Percentiles rank a stretch among this genome's conserved stretches.
Evolutionary conservation across 495 filamentous ascomycete species (phyloP).

Genomic region (Penicillium steckii): DNA sequence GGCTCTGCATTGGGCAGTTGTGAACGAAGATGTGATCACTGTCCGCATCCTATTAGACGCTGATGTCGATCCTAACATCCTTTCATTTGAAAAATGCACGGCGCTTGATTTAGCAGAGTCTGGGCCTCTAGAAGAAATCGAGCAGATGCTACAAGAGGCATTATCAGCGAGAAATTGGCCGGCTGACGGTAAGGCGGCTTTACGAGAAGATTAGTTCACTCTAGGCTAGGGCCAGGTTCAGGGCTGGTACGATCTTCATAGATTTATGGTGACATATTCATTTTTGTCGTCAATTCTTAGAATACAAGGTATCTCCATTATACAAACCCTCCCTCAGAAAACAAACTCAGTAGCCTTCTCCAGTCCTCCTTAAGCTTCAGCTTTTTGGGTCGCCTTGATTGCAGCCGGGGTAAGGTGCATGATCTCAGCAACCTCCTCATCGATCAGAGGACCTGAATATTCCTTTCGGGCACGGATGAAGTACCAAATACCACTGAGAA

Average conservation of each 20-base stretch:
- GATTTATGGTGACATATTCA: neutral
- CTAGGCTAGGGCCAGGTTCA: too few species aligned
- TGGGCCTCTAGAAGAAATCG: neutral
- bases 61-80: neutral
- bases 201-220: neutral
- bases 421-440: constrained; percentile 35
- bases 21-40: neutral
- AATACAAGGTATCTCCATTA: neutral
- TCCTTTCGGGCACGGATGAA: constrained; percentile 31
- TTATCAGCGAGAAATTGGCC: neutral
- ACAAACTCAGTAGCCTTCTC: neutral
- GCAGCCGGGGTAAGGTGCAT: constrained; percentile 22
- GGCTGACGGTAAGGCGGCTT: neutral
- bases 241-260: too few species aligned
- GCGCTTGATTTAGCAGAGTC: neutral
- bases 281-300: neutral
- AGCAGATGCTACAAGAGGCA: neutral
- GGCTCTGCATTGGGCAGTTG: constrained; percentile 2
- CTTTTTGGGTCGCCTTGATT: neutral
- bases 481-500: constrained; percentile 36
- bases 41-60: neutral
- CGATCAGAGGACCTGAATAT: constrained; percentile 38
- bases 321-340: neutral
- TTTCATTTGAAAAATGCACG: neutral
- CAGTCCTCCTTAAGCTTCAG: neutral